Percentiles rank a stretch among this genome's conserved stretches.
Conservation (phyloP, 139 green algal genomes). For the Trebouxia sp. region DNA sequence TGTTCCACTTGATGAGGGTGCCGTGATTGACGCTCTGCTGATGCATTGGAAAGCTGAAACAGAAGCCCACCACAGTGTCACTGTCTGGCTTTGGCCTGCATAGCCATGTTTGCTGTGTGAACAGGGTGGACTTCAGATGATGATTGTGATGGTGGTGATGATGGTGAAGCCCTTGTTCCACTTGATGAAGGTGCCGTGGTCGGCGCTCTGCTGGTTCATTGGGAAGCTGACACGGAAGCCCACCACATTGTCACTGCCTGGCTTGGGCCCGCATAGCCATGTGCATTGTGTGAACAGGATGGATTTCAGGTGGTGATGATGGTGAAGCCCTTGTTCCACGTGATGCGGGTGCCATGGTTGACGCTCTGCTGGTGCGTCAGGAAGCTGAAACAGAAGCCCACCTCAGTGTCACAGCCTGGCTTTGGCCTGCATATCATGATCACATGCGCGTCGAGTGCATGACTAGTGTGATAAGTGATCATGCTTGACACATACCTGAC, state of each 20-base stretch:
- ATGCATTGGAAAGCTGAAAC: conserved; percentile 88
- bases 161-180: conserved; percentile 84
- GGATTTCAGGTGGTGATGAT: conserved; percentile 37
- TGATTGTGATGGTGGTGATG: conserved; percentile 49
- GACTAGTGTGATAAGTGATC: no score
- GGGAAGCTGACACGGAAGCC: conserved; percentile 95
- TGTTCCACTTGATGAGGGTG: conserved; percentile 88
- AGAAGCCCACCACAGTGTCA: conserved; percentile 82
- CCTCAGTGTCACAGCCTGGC: conserved; percentile 38
- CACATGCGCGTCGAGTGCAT: not conserved
- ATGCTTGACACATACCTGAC: no score
- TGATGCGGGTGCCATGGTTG: conserved; percentile 75
- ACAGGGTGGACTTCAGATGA: not conserved
- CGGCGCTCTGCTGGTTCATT: conserved; percentile 75
- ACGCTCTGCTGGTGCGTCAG: conserved; percentile 78
- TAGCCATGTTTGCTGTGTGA: not conserved
- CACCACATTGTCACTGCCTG: conserved; percentile 49
- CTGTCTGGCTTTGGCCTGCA: not conserved
- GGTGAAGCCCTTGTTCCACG: conserved; percentile 83
- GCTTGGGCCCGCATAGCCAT: not conserved
- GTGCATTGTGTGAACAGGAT: not conserved
- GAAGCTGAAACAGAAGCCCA: conserved; percentile 95
- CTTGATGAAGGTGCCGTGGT: conserved; percentile 74
- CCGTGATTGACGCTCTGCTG: conserved; percentile 78
- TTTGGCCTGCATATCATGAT: not conserved